Evolutionary conservation across 257 asterid genomes (phyloP).

Genomic region (Solanum pimpinellifolium): DNA sequence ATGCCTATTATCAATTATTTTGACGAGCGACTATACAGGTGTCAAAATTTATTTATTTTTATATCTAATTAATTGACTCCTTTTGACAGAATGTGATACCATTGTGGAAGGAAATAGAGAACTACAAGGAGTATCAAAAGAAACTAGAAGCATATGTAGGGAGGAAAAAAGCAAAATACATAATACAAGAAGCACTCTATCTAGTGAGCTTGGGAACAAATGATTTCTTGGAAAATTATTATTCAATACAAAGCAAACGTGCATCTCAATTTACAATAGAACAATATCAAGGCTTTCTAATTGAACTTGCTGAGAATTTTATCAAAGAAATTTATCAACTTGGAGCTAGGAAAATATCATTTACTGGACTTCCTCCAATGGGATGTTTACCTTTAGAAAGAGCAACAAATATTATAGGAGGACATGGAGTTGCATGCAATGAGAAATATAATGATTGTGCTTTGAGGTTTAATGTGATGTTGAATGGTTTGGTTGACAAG

Average conservation of each 20-base stretch:
- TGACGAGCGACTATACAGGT: neutral
- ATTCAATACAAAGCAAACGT: conserved; percentile 35
- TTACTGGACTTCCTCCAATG: conserved; percentile 89
- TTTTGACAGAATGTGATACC: conserved; percentile 65
- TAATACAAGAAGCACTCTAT: conserved; percentile 52
- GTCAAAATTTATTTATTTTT: neutral
- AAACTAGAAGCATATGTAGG: conserved; percentile 48
- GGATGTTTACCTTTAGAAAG: conserved; percentile 89
- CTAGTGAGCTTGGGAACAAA: conserved; percentile 79
- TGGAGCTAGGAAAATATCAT: conserved; percentile 66
- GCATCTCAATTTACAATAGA: conserved; percentile 39
- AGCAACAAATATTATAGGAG: conserved; percentile 42
- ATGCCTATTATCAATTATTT: neutral
- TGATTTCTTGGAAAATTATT: conserved; percentile 87
- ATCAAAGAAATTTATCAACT: conserved; percentile 34
- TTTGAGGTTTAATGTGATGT: conserved; percentile 33
- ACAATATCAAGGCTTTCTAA: conserved; percentile 38
- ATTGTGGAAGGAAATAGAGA: conserved; percentile 74
- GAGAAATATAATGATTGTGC: conserved; percentile 61
- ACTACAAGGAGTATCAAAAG: conserved; percentile 57
- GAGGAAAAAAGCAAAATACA: conserved; percentile 18
- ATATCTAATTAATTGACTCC: neutral
- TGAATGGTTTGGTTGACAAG: conserved; percentile 32
- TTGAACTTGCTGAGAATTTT: conserved; percentile 45
- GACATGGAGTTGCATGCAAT: conserved; percentile 50